Conservation (phyloP, 108 stramenopile genomes). For the Pseudonitzschia multistriata region DNA sequence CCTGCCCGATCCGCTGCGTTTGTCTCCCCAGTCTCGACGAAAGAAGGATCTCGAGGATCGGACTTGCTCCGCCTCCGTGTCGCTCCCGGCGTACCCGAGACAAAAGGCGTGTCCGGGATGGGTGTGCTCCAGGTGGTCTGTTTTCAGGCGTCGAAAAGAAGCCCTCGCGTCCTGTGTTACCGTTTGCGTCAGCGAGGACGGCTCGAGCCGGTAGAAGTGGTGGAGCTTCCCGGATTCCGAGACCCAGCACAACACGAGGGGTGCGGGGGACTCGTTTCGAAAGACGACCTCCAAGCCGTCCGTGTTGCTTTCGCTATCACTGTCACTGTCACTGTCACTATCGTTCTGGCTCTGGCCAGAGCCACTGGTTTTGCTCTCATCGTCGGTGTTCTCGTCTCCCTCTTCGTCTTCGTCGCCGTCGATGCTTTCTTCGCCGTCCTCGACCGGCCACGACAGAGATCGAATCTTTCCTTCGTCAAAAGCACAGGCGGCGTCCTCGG, state of each 20-base stretch:
- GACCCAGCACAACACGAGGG: constrained; percentile 49
- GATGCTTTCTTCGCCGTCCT: not conserved
- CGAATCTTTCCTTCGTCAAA: constrained; percentile 19
- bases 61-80: constrained; percentile 23
- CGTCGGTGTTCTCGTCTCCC: not conserved
- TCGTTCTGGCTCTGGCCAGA: not conserved
- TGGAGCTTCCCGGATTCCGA: constrained; percentile 31
- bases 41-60: constrained; percentile 17
- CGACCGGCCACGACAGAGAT: not conserved
- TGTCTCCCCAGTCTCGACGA: not conserved
- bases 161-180: no score
- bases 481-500: constrained; percentile 20
- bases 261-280: constrained; percentile 33
- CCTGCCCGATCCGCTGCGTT: no score
- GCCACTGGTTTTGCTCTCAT: not conserved
- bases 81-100: constrained; percentile 37
- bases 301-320: no score
- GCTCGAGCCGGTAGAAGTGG: constrained; percentile 44
- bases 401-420: not conserved
- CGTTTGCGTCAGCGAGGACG: not conserved
- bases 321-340: not conserved
- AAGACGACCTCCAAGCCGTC: constrained; percentile 30
- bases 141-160: not conserved
- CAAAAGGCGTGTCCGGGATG: constrained; percentile 71
- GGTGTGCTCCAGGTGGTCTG: constrained; percentile 66